Percentiles rank a stretch among this genome's conserved stretches.
Evolutionary conservation across 2,329 filamentous ascomycete species (phyloP).

Genomic region (Fusarium sp.): DNA sequence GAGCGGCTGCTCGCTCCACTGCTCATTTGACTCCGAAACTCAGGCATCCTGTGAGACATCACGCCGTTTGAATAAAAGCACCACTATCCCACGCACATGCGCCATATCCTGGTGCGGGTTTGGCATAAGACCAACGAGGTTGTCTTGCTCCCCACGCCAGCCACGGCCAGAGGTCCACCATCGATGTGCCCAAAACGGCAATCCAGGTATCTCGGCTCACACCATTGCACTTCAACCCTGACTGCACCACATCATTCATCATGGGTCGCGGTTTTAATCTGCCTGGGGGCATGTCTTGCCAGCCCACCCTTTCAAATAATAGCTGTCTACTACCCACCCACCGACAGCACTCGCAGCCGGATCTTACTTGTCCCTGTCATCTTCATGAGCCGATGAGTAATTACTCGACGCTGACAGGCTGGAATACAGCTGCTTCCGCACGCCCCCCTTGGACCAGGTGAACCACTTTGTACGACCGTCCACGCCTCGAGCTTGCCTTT

Average conservation of each 20-base stretch:
- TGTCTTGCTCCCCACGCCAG: constrained; percentile 30
- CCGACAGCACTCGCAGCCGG: constrained; percentile 14
- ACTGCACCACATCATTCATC: constrained; percentile 22
- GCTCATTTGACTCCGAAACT: constrained; percentile 18
- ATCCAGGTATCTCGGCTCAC: constrained; percentile 29
- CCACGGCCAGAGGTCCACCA: constrained; percentile 29
- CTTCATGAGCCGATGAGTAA: constrained; percentile 46
- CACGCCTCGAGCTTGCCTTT: constrained; percentile 14
- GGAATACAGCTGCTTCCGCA: constrained; percentile 31
- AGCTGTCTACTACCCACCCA: constrained; percentile 21
- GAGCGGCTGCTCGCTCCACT: not conserved
- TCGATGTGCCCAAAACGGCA: constrained; percentile 22
- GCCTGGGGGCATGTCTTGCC: constrained; percentile 16
- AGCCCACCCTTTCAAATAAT: constrained; percentile 16
- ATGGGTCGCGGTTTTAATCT: constrained; percentile 11
- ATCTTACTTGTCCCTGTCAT: constrained; percentile 33
- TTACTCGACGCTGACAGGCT: constrained; percentile 47
- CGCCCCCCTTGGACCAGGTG: constrained; percentile 33
- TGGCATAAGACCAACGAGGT: constrained; percentile 17
- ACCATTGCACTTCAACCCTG: constrained; percentile 26
- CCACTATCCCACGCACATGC: constrained; percentile 30
- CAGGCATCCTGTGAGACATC: constrained; percentile 7
- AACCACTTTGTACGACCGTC: constrained; percentile 31
- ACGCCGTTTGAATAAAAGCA: constrained; percentile 11
- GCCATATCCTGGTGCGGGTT: constrained; percentile 16